These are phyloP conservation scores for Lachnellula willkommii DNA, from an alignment of 2,329 filamentous ascomycete species.

Conservation along the genomic window DNA sequence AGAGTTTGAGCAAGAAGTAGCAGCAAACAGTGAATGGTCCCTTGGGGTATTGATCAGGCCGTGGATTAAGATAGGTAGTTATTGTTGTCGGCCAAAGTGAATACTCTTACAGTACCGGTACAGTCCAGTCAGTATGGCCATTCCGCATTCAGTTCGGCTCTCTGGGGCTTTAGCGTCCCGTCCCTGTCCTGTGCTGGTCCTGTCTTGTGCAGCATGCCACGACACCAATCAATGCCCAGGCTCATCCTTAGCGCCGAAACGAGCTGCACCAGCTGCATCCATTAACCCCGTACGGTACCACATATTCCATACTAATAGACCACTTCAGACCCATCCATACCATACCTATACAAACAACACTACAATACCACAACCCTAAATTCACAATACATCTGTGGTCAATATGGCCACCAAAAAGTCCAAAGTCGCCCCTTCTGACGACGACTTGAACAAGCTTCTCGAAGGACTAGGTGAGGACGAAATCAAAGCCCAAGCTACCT, in stretches of 20 bases:
- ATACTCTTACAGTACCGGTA: too few relatives aligned
- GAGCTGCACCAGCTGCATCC: neutral
- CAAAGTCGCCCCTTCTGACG: conserved; percentile 51
- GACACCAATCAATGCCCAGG: conserved; percentile 1
- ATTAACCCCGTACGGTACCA: too few relatives aligned
- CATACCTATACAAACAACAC: neutral
- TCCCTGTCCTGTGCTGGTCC: neutral
- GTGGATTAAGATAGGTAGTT: too few relatives aligned
- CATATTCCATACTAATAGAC: neutral
- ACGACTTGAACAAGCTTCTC: conserved; percentile 62
- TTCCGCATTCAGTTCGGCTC: neutral
- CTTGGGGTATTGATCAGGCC: too few relatives aligned
- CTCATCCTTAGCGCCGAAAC: neutral
- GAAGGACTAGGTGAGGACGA: conserved; percentile 53
- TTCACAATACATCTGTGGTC: neutral
- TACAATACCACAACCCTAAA: neutral
- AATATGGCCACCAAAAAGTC: conserved; percentile 56
- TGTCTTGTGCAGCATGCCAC: neutral
- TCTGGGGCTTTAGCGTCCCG: neutral
- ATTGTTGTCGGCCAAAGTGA: too few relatives aligned
- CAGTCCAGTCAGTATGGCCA: too few relatives aligned
- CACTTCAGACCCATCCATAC: neutral
- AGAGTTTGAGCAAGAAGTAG: too few relatives aligned
- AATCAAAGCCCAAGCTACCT: conserved; percentile 42
- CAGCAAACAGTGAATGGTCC: too few relatives aligned